Conservation (phyloP, 1,284 basidiomycete genomes). For the Psilocybe mexicana region DNA sequence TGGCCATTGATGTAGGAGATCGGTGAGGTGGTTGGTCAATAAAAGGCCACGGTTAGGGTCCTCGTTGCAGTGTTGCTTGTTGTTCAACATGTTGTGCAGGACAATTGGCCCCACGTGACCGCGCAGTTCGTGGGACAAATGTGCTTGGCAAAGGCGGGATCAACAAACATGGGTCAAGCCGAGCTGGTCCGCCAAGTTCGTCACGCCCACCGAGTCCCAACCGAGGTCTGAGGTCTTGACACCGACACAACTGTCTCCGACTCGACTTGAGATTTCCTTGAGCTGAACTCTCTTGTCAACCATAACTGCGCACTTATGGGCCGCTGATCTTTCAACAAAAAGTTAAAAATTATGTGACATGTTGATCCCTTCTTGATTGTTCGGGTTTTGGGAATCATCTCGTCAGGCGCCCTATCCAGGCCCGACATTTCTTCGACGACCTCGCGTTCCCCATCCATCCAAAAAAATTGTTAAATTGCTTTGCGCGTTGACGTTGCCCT, state of each 20-base stretch:
- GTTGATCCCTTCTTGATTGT: conserved; percentile 14
- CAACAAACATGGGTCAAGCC: conserved; percentile 9
- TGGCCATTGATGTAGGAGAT: conserved; percentile 7
- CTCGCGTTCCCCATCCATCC: conserved; percentile 12
- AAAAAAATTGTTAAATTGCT: conserved; percentile 4
- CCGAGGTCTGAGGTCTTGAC: neutral
- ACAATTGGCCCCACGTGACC: conserved; percentile 18
- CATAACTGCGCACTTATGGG: conserved; percentile 1
- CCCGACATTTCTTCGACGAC: neutral
- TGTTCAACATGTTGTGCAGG: conserved; percentile 10
- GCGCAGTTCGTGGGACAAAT: conserved; percentile 11
- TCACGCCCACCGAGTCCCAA: conserved; percentile 2
- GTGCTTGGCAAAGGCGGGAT: conserved; percentile 6
- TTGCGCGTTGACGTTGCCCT: conserved; percentile 6
- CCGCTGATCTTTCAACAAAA: neutral
- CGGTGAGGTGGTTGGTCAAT: conserved; percentile 1
- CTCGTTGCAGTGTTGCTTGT: neutral
- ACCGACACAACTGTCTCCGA: neutral
- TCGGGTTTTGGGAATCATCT: conserved; percentile 3
- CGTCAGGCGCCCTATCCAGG: neutral
- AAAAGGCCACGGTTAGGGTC: neutral
- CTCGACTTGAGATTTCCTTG: neutral
- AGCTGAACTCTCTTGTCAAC: conserved; percentile 6
- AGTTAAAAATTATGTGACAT: conserved; percentile 8
- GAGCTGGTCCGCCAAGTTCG: neutral